Conservation (phyloP, 257 asterid genomes). For the Oldenlandia corymbosa region DNA sequence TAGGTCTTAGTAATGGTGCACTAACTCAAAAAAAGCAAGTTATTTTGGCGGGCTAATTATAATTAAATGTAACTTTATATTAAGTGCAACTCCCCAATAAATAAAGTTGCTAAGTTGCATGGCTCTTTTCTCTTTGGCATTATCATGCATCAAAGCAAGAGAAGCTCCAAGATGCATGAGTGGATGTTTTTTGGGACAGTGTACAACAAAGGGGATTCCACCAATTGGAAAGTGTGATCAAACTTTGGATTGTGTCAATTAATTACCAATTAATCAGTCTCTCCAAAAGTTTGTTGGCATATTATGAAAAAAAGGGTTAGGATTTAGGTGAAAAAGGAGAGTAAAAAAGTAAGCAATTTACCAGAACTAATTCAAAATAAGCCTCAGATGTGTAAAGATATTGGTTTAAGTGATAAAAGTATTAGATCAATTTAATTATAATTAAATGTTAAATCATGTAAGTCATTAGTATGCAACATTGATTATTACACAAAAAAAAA, state of each 20-base stretch:
- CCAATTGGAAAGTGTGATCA: slow-evolving; percentile 21
- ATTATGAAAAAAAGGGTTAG: too few relatives aligned
- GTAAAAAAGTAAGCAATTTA: slow-evolving; percentile 4
- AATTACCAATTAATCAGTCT: neutral
- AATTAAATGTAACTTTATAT: slow-evolving; percentile 13
- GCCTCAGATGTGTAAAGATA: too few relatives aligned
- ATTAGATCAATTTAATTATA: too few relatives aligned
- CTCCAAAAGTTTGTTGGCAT: slow-evolving; percentile 5
- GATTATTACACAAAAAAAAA: too few relatives aligned
- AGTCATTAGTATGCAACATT: too few relatives aligned
- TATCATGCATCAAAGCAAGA: slow-evolving; percentile 34
- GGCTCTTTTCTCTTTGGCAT: slow-evolving; percentile 21
- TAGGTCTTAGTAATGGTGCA: slow-evolving; percentile 24
- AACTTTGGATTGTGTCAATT: slow-evolving; percentile 1
- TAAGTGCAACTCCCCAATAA: slow-evolving; percentile 1
- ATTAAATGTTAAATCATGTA: too few relatives aligned
- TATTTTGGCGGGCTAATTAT: neutral
- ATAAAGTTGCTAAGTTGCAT: neutral
- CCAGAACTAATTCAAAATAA: too few relatives aligned
- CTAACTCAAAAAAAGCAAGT: slow-evolving; percentile 11
- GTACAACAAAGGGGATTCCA: slow-evolving; percentile 21
- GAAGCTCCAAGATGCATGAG: slow-evolving; percentile 10
- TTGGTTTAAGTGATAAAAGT: too few relatives aligned
- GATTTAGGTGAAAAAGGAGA: slow-evolving; percentile 6
- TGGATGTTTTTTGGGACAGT: slow-evolving; percentile 18